Conservation (phyloP, 495 filamentous ascomycete genomes). For the Aspergillus carlsbadensis region DNA sequence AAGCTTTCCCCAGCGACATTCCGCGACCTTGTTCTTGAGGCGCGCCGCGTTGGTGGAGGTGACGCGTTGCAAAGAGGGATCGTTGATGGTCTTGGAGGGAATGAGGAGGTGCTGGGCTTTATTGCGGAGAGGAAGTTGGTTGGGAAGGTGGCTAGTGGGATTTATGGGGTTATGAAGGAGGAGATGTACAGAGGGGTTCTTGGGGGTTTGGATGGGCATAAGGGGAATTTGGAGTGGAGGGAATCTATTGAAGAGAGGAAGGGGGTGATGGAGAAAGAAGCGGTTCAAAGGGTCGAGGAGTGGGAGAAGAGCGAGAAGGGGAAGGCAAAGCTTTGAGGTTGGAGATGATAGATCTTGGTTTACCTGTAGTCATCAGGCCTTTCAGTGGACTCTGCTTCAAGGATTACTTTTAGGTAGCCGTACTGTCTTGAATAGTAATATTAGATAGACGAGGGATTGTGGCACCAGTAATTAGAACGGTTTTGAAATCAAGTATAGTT, state of each 20-base stretch:
- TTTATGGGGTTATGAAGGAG: constrained; percentile 66
- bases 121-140: constrained; percentile 54
- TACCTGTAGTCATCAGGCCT: background rate
- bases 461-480: too few species aligned
- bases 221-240: constrained; percentile 45
- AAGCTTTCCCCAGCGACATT: constrained; percentile 58
- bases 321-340: constrained; percentile 49
- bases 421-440: too few species aligned
- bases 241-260: constrained; percentile 35
- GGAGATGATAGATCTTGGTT: background rate
- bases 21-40: constrained; percentile 66
- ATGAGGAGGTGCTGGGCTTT: constrained; percentile 57
- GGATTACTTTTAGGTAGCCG: too few species aligned
- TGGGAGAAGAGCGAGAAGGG: constrained; percentile 45
- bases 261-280: constrained; percentile 21
- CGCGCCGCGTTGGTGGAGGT: constrained; percentile 58
- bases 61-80: constrained; percentile 63
- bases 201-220: constrained; percentile 47
- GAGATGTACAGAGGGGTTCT: constrained; percentile 71
- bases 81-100: constrained; percentile 64
- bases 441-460: too few species aligned
- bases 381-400: too few species aligned
- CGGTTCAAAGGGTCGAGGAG: constrained; percentile 28
- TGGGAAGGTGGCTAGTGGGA: constrained; percentile 57
- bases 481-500: too few species aligned